Evolutionary conservation across 2,329 filamentous ascomycete genomes (phyloP).

Genomic region (Xylaria digitata): DNA sequence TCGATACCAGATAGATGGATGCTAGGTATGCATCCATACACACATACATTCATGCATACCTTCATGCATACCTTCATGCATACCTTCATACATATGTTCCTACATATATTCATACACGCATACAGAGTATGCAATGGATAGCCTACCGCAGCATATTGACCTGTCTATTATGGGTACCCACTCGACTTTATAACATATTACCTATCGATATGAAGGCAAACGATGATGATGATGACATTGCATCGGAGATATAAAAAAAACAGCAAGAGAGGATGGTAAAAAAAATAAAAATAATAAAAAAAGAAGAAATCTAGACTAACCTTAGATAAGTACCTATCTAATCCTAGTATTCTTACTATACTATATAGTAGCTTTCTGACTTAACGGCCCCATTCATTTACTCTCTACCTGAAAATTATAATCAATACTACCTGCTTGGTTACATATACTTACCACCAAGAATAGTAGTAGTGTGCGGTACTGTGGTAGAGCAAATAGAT

Average conservation of each 20-base stretch:
- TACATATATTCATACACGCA: no score
- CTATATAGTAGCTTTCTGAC: background rate
- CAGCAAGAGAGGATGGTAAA: no score
- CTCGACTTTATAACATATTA: background rate
- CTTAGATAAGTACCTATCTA: no score
- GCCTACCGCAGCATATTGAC: background rate
- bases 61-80: no score
- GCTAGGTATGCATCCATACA: no score
- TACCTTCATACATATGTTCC: no score
- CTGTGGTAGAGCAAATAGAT: background rate
- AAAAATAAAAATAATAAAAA: no score
- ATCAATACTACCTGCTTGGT: background rate
- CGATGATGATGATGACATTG: background rate
- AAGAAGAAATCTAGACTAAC: background rate
- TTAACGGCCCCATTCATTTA: background rate
- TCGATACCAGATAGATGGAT: no score
- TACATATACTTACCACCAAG: background rate
- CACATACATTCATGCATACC: no score
- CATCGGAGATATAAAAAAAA: background rate
- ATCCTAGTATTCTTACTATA: no score
- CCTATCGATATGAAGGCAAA: background rate
- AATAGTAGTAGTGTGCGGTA: background rate
- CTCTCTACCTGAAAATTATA: conserved; percentile 6
- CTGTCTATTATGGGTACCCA: conserved; percentile 4
- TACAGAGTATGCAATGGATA: background rate